Base-by-base conservation (phyloP, 2,329 filamentous ascomycete species). In the Metarhizium humberi region DNA sequence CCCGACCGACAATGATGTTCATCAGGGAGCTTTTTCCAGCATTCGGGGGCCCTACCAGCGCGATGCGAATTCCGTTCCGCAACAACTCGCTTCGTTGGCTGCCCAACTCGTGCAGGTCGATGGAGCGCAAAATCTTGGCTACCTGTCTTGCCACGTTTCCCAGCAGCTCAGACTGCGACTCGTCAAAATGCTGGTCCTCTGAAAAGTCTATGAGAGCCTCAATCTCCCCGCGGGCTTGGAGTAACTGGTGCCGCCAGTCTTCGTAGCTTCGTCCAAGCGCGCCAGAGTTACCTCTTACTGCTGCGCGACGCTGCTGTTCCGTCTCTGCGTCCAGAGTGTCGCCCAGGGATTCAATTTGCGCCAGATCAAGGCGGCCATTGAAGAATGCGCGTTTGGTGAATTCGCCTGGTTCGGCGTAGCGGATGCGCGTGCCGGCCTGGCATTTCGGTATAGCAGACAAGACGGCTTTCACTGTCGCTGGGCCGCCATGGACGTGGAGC, bases 171-270 rank as follows among this genome's bases (percentile, higher is more conserved):
- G 78, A 73, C 0, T 90, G 88, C 3, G 89, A 86, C 70, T 96
- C 91, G 62, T 97, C 92, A 65, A 99, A 95, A 73, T 97, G 89
- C 71, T 99, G 92, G 65, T 97, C 94, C 69, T 99, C 94, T 1
- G 90, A 88, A 68, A 99, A 99, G 71, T 99, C 94, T 58, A 99
- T 97, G 61, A 99, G 73, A 0, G 94, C 94, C 71, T 99, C 94
- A 43, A 99, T 78, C 72, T 97, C 92, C 10, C 90, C 94, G 2
- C 94, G 83, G 10, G 92, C 92, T 59, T 87, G 79, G 6, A 97
- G 75, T 18, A 99, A 73, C 60, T 84, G 78, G 59, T 81, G 75
- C 30, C 92, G 84, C 94, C 94, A 99, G 10, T 65, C 64, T 62
- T 96, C 91, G 68, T 99, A 99, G 18, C 84, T 84, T 57, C 78